phyloP scores from a whole-genome alignment of 75 land plant species.

The Selaginella moellendorffii region DNA sequence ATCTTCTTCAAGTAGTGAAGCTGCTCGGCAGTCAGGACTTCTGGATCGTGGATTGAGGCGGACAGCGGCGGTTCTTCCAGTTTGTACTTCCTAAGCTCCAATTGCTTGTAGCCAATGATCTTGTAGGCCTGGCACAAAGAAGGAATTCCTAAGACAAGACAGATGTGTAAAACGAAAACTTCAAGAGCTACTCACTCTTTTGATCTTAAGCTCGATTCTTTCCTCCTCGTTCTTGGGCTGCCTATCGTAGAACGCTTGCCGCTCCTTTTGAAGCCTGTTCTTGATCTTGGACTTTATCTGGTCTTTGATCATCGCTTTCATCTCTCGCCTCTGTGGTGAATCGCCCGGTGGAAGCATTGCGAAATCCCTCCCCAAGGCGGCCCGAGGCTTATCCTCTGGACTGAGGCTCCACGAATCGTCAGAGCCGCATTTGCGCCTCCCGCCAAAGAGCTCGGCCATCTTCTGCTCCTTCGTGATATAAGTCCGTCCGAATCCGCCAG shows the following conservation, averaged over 20 bases:
- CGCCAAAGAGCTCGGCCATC: no score
- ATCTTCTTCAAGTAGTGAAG: constrained; percentile 63
- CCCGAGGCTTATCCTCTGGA: background rate
- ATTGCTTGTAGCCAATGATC: background rate
- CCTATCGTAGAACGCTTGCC: background rate
- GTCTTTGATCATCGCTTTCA: background rate
- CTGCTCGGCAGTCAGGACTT: constrained; percentile 73
- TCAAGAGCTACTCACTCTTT: background rate
- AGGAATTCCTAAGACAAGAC: no score
- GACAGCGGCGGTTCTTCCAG: constrained; percentile 20
- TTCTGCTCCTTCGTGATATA: no score
- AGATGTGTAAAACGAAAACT: no score
- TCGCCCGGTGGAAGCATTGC: background rate
- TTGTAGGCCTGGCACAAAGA: background rate
- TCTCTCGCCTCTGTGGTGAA: background rate
- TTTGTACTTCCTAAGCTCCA: background rate
- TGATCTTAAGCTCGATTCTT: background rate
- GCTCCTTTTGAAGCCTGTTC: background rate
- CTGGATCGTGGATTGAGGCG: constrained; percentile 43
- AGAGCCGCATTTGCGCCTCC: no score
- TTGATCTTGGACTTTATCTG: background rate
- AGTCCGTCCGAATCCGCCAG: no score
- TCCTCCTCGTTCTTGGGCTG: background rate
- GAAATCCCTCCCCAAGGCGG: background rate
- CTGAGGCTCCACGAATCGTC: no score